Base-by-base conservation (phyloP, 2,329 filamentous ascomycete species). In the Neonectria magnoliae region DNA sequence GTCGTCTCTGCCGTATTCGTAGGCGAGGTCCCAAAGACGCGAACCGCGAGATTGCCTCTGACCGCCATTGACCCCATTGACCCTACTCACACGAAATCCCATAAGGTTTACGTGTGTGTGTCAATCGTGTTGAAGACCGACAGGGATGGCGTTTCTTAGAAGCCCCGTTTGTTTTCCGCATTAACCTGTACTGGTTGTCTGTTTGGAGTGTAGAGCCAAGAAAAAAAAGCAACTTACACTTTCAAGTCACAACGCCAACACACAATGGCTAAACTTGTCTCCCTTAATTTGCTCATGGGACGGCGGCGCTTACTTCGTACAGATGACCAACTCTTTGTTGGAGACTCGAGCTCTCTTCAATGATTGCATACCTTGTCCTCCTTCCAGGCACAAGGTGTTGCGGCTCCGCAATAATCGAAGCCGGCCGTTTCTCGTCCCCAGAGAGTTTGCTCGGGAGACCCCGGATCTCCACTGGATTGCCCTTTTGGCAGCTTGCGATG, bases 391-490 rank as follows among this genome's bases (percentile, higher is more conserved):
- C 41, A 38, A 20, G n/a, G 18, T 22, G 7, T 45, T 63, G 60
- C 61, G 57, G 57, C 42, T 60, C 56, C 61, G 56, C 44, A 27
- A 18, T 33, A 18, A 13, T 31, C 16, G 50, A 60, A 60, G 31
- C 64, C 68, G 64, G 68, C 31, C 45, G 25, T 63, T 68, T 68
- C 53, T 70, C 68, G 64, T 69, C 41, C 55, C 52, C 44, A 48
- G 47, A 56, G 33, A 20, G 33, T 16, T 42, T 48, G 3, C 42
- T 61, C 66, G 66, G 63, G 47, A 63, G 27, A 63, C 65, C 52
- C 66, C 60, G 66, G 66, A 64, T 68, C 25, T 65, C 45, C 38
- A 22, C 11, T 18, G 45, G 36, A 18, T 50, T 57, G 20, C 51
- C 25, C 42, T 57, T 44, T 51, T 50, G 2, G 41, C 56, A 41